These are phyloP conservation scores for Pseudogymnoascus sp. DNA, from an alignment of 2,329 filamentous ascomycete species.

Conservation along the genomic window DNA sequence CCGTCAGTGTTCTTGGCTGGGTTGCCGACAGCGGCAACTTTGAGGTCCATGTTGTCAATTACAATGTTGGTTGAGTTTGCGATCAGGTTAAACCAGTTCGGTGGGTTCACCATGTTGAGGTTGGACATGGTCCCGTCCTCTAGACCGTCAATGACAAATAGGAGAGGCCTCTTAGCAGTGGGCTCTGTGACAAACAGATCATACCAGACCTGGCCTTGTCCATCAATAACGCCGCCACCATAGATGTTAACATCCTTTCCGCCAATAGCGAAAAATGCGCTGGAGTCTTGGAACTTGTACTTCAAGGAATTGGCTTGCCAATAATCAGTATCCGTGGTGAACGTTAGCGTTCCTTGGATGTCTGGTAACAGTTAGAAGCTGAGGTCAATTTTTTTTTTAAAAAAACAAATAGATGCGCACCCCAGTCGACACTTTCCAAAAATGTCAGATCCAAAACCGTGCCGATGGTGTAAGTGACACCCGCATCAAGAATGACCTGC, in stretches of 20 bases:
- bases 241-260: slow-evolving; percentile 61
- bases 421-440: slow-evolving; percentile 53
- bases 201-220: slow-evolving; percentile 58
- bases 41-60: slow-evolving; percentile 54
- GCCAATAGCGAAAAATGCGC: slow-evolving; percentile 59
- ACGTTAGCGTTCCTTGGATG: slow-evolving; percentile 51
- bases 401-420: slow-evolving; percentile 24
- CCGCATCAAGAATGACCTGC: slow-evolving; percentile 45
- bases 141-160: slow-evolving; percentile 49
- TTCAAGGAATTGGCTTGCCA: slow-evolving; percentile 59
- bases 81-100: slow-evolving; percentile 54
- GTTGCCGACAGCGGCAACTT: slow-evolving; percentile 44
- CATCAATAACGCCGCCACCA: slow-evolving; percentile 54
- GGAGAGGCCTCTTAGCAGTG: slow-evolving; percentile 49
- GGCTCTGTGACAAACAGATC: slow-evolving; percentile 44
- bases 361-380: slow-evolving; percentile 29
- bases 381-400: not conserved
- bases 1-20: slow-evolving; percentile 59
- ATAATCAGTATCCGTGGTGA: slow-evolving; percentile 59
- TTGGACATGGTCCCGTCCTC: slow-evolving; percentile 50
- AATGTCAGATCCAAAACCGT: slow-evolving; percentile 59
- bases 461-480: slow-evolving; percentile 51
- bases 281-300: slow-evolving; percentile 57
- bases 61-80: slow-evolving; percentile 58
- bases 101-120: slow-evolving; percentile 51